These are phyloP conservation scores for Brassica hybrid DNA, from an alignment of 441 rosid genomes.

Conservation along the genomic window DNA sequence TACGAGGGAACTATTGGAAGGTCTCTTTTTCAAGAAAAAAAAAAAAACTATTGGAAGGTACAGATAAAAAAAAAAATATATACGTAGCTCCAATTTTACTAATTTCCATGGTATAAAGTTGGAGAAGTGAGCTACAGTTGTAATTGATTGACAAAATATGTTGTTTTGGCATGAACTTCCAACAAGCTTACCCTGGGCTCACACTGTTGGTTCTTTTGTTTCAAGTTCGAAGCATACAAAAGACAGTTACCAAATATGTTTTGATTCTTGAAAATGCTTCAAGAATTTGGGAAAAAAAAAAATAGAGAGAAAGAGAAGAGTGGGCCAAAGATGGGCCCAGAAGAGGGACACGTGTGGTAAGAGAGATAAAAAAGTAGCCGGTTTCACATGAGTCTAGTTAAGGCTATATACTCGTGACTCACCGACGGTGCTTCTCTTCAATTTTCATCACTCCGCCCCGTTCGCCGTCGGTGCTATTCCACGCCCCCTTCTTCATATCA, in stretches of 20 bases:
- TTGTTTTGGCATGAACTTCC: neutral
- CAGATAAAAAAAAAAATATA: neutral
- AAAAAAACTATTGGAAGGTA: constrained; percentile 5
- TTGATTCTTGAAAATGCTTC: constrained; percentile 16
- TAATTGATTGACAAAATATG: neutral
- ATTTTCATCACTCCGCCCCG: constrained; percentile 14
- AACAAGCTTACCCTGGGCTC: neutral
- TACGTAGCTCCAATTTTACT: neutral
- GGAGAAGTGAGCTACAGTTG: neutral
- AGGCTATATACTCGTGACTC: constrained; percentile 34
- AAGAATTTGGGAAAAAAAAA: neutral
- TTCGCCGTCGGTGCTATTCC: constrained; percentile 40
- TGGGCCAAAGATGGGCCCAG: constrained; percentile 25
- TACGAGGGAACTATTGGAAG: constrained; percentile 14
- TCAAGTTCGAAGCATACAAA: constrained; percentile 6
- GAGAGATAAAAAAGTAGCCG: constrained; percentile 6
- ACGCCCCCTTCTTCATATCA: constrained; percentile 34
- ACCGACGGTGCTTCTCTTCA: constrained; percentile 37
- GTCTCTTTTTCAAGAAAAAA: too few relatives aligned
- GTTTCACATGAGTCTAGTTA: constrained; percentile 33
- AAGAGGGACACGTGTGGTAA: constrained; percentile 31
- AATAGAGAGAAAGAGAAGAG: neutral
- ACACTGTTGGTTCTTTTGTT: neutral
- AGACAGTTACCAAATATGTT: neutral
- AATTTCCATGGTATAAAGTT: neutral